Evolutionary conservation across 23 red algal species (phyloP).

Genomic region (Gracilaria vermiculophylla): DNA sequence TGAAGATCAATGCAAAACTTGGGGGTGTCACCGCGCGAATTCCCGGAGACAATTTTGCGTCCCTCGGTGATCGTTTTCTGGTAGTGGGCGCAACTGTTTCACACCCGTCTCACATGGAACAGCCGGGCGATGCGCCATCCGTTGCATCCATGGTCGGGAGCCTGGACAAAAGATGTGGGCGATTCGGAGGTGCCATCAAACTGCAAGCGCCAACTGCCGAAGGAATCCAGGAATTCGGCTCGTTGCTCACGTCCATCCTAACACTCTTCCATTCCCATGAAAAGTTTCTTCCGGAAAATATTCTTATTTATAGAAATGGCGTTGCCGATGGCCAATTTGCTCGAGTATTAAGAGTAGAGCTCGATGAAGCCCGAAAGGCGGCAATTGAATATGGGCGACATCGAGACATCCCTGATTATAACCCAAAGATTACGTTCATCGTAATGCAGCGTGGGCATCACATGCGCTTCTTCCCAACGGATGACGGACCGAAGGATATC

Average conservation of each 20-base stretch:
- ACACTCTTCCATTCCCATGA: slow-evolving; percentile 6
- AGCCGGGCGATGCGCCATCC: slow-evolving; percentile 21
- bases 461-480: slow-evolving; percentile 55
- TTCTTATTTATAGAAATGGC: slow-evolving; percentile 75
- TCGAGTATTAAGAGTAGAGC: slow-evolving; percentile 35
- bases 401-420: slow-evolving; percentile 14
- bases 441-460: slow-evolving; percentile 75
- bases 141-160: slow-evolving; percentile 68
- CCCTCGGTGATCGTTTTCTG: slow-evolving; percentile 52
- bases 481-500: slow-evolving; percentile 23
- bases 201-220: slow-evolving; percentile 46
- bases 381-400: not conserved
- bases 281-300: slow-evolving; percentile 55
- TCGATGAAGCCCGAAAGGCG: slow-evolving; percentile 12
- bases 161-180: slow-evolving; percentile 43
- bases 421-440: slow-evolving; percentile 67
- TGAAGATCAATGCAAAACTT: slow-evolving; percentile 81
- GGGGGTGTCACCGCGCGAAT: slow-evolving; percentile 60
- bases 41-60: slow-evolving; percentile 12
- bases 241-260: slow-evolving; percentile 28
- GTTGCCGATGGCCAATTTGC: slow-evolving; percentile 71
- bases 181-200: slow-evolving; percentile 30
- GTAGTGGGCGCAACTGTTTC: slow-evolving; percentile 64
- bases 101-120: slow-evolving; percentile 24
- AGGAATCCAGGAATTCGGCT: slow-evolving; percentile 44